phyloP scores from a whole-genome alignment of 371 early-diverging fungal species.

The Nematocida sp. region DNA sequence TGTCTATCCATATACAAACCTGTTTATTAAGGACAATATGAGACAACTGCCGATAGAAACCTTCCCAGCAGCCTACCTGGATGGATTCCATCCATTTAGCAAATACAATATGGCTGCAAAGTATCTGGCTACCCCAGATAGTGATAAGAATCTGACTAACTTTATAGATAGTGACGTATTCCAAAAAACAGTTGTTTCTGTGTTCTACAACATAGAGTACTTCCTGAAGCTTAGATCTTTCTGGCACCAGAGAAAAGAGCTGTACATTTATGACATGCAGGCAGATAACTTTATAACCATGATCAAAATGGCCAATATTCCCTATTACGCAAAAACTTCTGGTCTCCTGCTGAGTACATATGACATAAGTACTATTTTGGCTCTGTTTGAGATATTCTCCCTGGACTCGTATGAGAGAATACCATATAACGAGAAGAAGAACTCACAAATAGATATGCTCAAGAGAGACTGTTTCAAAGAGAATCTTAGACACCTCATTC shows the following conservation, averaged over 20 bases:
- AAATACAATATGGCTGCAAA: slow-evolving; percentile 8
- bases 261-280: slow-evolving; percentile 26
- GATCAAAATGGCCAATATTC: slow-evolving; percentile 45
- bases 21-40: not conserved
- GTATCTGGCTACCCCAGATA: not conserved
- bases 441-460: slow-evolving; percentile 16
- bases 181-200: not conserved
- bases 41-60: no score
- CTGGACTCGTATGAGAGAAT: slow-evolving; percentile 16
- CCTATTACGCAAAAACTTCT: slow-evolving; percentile 3
- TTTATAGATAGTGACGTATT: not conserved
- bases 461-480: slow-evolving; percentile 45
- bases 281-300: slow-evolving; percentile 32
- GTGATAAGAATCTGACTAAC: not conserved
- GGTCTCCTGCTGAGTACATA: not conserved
- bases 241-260: not conserved
- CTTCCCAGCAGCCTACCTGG: slow-evolving; percentile 3
- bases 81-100: slow-evolving; percentile 33
- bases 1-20: not conserved
- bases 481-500: slow-evolving; percentile 5
- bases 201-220: slow-evolving; percentile 32
- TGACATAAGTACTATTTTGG: slow-evolving; percentile 15
- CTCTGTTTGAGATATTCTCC: slow-evolving; percentile 40
- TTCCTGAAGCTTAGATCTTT: not conserved
- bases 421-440: not conserved